Percentiles rank a stretch among this genome's conserved stretches.
Evolutionary conservation across 2,329 filamentous ascomycete genomes (phyloP).

Genomic region (Colletotrichum limetticola): DNA sequence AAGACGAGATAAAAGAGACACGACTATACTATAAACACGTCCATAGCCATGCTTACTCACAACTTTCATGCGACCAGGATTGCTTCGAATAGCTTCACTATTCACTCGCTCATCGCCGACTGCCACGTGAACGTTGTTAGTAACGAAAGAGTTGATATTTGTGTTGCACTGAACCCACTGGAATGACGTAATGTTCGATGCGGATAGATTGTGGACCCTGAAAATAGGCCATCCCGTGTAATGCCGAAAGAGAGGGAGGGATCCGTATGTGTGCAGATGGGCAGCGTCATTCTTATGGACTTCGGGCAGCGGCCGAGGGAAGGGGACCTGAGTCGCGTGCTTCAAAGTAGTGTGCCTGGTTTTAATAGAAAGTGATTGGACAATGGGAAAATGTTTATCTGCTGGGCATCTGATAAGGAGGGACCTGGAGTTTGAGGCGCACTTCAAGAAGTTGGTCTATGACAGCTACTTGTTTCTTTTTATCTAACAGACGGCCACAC

Average conservation of each 20-base stretch:
- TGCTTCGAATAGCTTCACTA: background rate
- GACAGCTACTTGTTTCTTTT: no score
- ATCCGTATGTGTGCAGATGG: background rate
- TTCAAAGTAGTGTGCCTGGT: background rate
- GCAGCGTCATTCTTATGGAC: background rate
- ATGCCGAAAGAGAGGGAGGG: background rate
- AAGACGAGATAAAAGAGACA: background rate
- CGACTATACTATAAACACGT: background rate
- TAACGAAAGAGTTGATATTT: background rate
- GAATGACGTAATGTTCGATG: conserved; percentile 23
- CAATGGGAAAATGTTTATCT: background rate
- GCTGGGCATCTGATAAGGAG: background rate
- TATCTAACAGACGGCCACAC: no score
- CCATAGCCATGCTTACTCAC: background rate
- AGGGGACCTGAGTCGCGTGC: background rate
- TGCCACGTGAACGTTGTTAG: background rate
- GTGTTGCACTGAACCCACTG: no score
- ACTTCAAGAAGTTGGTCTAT: background rate
- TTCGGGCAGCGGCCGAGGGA: background rate
- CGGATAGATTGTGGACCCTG: conserved; percentile 18
- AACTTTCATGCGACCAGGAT: no score
- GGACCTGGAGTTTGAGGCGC: background rate
- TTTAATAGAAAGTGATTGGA: background rate
- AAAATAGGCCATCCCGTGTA: background rate
- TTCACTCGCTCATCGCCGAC: no score